Evolutionary conservation across 1,139 yeast species (phyloP).

Genomic region (Casaregolazyma suthepensis): DNA sequence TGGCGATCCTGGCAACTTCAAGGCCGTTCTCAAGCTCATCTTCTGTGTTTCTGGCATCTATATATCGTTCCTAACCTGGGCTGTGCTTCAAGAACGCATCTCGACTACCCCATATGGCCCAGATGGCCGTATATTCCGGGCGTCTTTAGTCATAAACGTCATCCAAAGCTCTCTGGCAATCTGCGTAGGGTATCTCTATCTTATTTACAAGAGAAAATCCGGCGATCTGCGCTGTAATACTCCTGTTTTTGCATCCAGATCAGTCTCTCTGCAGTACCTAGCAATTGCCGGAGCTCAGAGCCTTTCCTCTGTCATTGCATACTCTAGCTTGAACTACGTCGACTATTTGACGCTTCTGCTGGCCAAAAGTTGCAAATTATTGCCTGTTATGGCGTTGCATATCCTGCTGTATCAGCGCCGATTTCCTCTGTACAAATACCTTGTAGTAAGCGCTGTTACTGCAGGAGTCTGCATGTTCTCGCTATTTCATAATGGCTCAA

Average conservation of each 20-base stretch:
- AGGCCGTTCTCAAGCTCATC: slow-evolving; percentile 31
- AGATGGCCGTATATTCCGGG: slow-evolving; percentile 52
- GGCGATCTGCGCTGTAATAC: slow-evolving; percentile 12
- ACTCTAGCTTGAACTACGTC: slow-evolving; percentile 70
- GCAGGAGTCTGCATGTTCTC: slow-evolving; percentile 79
- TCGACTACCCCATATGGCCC: slow-evolving; percentile 72
- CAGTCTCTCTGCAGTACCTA: slow-evolving; percentile 40
- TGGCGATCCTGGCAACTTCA: background rate
- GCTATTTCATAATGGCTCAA: slow-evolving; percentile 32
- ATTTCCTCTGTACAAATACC: slow-evolving; percentile 71
- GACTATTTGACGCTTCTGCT: slow-evolving; percentile 79
- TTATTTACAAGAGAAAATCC: slow-evolving; percentile 35
- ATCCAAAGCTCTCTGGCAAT: slow-evolving; percentile 72
- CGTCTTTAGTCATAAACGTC: slow-evolving; percentile 69
- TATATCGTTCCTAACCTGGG: slow-evolving; percentile 84
- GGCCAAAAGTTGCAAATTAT: slow-evolving; percentile 88
- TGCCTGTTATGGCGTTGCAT: slow-evolving; percentile 88
- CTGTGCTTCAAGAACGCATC: slow-evolving; percentile 81
- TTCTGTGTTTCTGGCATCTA: slow-evolving; percentile 71
- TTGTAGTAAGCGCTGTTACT: slow-evolving; percentile 72
- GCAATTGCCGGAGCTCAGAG: slow-evolving; percentile 75
- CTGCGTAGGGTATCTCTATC: slow-evolving; percentile 57
- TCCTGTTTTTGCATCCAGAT: slow-evolving; percentile 27
- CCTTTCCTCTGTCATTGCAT: slow-evolving; percentile 73
- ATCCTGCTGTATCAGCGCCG: slow-evolving; percentile 60